Evolutionary conservation across 371 early-diverging fungal species (phyloP).

Genomic region (Zancudomyces culisetae): DNA sequence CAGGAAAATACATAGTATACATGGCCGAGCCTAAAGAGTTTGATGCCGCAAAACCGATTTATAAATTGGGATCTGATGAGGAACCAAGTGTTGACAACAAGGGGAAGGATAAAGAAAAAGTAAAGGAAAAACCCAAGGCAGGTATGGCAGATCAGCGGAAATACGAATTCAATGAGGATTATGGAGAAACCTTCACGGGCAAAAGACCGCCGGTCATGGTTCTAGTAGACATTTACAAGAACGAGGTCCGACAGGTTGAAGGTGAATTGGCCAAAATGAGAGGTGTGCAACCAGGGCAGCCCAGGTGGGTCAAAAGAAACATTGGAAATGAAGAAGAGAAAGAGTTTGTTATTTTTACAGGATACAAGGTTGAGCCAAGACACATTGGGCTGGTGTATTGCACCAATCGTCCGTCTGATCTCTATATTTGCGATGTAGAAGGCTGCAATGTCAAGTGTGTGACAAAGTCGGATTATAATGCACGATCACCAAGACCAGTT

Average conservation of each 20-base stretch:
- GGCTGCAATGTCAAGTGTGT: constrained; percentile 16
- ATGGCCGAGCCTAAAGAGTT: constrained; percentile 32
- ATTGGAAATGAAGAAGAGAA: constrained; percentile 4
- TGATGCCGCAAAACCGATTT: constrained; percentile 11
- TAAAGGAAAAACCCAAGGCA: constrained; percentile 11
- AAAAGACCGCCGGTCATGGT: constrained; percentile 28
- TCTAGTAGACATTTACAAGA: constrained; percentile 18
- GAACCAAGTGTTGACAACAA: neutral
- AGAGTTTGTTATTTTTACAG: constrained; percentile 28
- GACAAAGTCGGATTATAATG: constrained; percentile 15
- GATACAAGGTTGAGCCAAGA: constrained; percentile 27
- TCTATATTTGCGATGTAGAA: constrained; percentile 21
- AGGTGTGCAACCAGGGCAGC: constrained; percentile 5
- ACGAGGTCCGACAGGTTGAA: constrained; percentile 6
- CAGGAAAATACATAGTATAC: constrained; percentile 30
- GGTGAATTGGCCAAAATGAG: constrained; percentile 6
- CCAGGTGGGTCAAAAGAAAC: neutral
- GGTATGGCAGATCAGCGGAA: constrained; percentile 20
- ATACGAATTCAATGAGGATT: constrained; percentile 27
- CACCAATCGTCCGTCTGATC: constrained; percentile 27
- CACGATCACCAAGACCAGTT: constrained; percentile 30
- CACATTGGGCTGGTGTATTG: constrained; percentile 31
- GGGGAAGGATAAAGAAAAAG: constrained; percentile 8
- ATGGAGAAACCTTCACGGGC: constrained; percentile 33
- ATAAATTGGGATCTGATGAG: constrained; percentile 2